phyloP scores from a whole-genome alignment of 257 asterid species.

The Perilla frutescens region DNA sequence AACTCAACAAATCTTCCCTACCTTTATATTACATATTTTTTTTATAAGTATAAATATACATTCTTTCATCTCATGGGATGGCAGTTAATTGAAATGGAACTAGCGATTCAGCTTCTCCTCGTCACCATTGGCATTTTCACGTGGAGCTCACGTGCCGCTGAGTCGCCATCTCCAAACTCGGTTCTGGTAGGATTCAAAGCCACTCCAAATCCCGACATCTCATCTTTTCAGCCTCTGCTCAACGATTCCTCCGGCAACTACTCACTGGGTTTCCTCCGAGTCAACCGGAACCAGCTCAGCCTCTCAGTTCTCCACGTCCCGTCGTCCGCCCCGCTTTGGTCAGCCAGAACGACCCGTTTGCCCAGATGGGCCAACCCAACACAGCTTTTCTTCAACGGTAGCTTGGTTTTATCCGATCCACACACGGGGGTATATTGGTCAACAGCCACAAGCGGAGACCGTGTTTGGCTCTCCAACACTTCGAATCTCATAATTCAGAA shows the following conservation, averaged over 20 bases:
- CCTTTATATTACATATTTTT: not conserved
- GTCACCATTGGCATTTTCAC: conserved; percentile 23
- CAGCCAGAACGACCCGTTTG: conserved; percentile 49
- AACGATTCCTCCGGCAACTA: conserved; percentile 69
- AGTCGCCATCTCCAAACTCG: conserved; percentile 41
- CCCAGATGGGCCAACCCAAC: conserved; percentile 66
- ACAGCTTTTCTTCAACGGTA: conserved; percentile 70
- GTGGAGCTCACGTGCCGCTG: conserved; percentile 38
- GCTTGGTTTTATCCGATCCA: conserved; percentile 67
- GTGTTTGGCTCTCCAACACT: conserved; percentile 69
- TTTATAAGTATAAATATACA: not conserved
- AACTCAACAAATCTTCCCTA: conserved; percentile 4
- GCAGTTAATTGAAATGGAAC: conserved; percentile 34
- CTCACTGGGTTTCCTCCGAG: conserved; percentile 81
- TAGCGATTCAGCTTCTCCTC: conserved; percentile 17
- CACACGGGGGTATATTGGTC: conserved; percentile 80
- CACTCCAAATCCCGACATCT: conserved; percentile 50
- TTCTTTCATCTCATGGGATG: conserved; percentile 11
- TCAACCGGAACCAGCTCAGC: conserved; percentile 46
- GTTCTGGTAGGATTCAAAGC: conserved; percentile 64
- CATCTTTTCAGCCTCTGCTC: conserved; percentile 66
- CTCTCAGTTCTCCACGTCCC: conserved; percentile 71
- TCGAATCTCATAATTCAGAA: conserved; percentile 66
- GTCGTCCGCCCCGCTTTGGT: conserved; percentile 72
- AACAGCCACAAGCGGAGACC: conserved; percentile 62